Conservation (phyloP, 345 rosid species). For the Gossypium arboreum region DNA sequence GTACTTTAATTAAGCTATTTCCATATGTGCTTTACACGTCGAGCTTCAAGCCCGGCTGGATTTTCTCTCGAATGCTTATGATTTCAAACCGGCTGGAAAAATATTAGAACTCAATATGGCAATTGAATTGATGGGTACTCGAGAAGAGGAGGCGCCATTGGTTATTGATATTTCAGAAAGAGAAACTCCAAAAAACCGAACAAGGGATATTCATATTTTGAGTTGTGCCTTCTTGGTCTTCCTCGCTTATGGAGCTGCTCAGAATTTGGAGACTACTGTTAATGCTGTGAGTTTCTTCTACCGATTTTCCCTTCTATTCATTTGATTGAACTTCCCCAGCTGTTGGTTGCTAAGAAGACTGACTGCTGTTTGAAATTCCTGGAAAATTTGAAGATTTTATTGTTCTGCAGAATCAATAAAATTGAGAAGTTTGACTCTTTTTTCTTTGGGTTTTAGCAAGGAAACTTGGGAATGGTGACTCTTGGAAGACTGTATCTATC, state of each 20-base stretch:
- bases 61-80: conserved; percentile 14
- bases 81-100: neutral
- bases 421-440: neutral
- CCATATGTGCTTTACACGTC: neutral
- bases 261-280: conserved; percentile 80
- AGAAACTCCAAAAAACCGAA: conserved; percentile 34
- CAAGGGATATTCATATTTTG: conserved; percentile 69
- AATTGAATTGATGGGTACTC: neutral
- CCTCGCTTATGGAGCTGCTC: conserved; percentile 90
- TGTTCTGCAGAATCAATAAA: neutral
- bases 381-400: neutral
- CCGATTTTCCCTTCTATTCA: neutral
- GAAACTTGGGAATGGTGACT: conserved; percentile 74
- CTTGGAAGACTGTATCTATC: conserved; percentile 80
- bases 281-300: conserved; percentile 48
- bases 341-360: neutral
- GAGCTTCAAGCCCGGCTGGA: conserved; percentile 9
- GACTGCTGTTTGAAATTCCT: neutral
- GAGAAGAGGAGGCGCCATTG: conserved; percentile 51
- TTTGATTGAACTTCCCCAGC: neutral
- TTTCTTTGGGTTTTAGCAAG: conserved; percentile 38
- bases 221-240: conserved; percentile 65
- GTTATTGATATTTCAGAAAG: conserved; percentile 27
- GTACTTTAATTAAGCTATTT: neutral
- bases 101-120: neutral